Evolutionary conservation across 257 asterid genomes (phyloP).

Genomic region (Solanum virginianum): DNA sequence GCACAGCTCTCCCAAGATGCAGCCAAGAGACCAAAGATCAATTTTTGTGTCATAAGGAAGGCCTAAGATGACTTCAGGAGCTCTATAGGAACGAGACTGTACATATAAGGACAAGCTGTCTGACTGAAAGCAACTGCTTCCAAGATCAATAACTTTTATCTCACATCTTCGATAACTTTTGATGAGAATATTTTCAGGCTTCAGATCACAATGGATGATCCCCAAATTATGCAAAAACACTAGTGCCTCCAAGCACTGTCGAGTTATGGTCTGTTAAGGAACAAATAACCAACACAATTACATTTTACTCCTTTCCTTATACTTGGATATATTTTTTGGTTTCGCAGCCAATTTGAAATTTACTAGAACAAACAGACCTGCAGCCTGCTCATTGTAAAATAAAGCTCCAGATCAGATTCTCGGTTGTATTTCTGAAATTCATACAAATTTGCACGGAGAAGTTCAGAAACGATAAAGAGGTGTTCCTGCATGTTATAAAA

Average conservation of each 20-base stretch:
- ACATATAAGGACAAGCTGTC: constrained; percentile 71
- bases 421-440: constrained; percentile 77
- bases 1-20: constrained; percentile 75
- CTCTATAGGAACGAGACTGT: constrained; percentile 95
- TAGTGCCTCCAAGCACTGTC: constrained; percentile 83
- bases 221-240: constrained; percentile 70
- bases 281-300: constrained; percentile 4
- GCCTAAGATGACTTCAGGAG: constrained; percentile 96
- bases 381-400: constrained; percentile 64
- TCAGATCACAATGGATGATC: constrained; percentile 87
- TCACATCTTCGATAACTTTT: constrained; percentile 80
- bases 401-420: constrained; percentile 73
- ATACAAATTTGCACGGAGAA: constrained; percentile 76
- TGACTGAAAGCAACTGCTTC: constrained; percentile 88
- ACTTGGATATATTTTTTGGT: neutral
- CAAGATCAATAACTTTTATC: constrained; percentile 88
- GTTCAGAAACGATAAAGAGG: constrained; percentile 79
- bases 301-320: neutral
- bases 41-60: constrained; percentile 80
- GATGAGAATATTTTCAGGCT: constrained; percentile 91
- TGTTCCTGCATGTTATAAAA: constrained; percentile 49
- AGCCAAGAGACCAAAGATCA: constrained; percentile 94
- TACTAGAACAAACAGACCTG: constrained; percentile 37
- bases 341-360: neutral
- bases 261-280: constrained; percentile 50